These are phyloP conservation scores for Exophiala sp. DNA, from an alignment of 2,329 filamentous ascomycete genomes.

Conservation along the genomic window DNA sequence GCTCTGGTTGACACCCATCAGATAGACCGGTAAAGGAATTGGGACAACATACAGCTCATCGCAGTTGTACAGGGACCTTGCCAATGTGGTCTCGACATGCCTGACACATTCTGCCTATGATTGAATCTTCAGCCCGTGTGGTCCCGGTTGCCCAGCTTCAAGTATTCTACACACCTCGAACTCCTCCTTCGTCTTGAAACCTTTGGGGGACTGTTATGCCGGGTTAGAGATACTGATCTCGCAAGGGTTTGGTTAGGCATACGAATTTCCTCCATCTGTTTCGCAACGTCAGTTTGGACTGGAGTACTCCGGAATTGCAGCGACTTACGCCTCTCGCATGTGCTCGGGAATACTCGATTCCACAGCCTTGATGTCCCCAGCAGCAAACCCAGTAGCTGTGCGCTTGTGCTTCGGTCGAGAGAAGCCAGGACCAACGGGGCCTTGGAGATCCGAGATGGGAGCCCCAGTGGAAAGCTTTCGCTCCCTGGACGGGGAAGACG, in stretches of 20 bases:
- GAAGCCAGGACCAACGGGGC: constrained; percentile 78
- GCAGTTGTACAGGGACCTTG: constrained; percentile 95
- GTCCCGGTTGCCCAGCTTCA: neutral
- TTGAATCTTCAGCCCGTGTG: constrained; percentile 13
- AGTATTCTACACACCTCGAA: constrained; percentile 55
- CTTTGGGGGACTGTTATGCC: constrained; percentile 50
- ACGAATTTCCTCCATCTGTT: constrained; percentile 52
- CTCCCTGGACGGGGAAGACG: constrained; percentile 52
- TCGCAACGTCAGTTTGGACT: constrained; percentile 14
- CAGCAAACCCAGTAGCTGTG: constrained; percentile 89
- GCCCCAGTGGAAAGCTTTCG: constrained; percentile 74
- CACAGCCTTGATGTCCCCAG: constrained; percentile 85
- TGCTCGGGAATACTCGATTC: constrained; percentile 87
- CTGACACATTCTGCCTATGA: constrained; percentile 72
- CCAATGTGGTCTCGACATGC: constrained; percentile 93
- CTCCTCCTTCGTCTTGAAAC: constrained; percentile 72
- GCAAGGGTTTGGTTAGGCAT: neutral
- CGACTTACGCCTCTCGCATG: constrained; percentile 71
- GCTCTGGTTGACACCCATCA: constrained; percentile 46
- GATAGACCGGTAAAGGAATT: neutral
- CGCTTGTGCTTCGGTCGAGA: constrained; percentile 92
- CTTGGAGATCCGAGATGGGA: constrained; percentile 79
- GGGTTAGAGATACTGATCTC: constrained; percentile 8
- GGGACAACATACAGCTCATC: constrained; percentile 60
- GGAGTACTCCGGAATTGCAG: neutral